A percentile compares a stretch with the other conserved stretches of the same genome.
Conservation (phyloP, 805 yeast species). For the Cyberlindnera mycetangii region DNA sequence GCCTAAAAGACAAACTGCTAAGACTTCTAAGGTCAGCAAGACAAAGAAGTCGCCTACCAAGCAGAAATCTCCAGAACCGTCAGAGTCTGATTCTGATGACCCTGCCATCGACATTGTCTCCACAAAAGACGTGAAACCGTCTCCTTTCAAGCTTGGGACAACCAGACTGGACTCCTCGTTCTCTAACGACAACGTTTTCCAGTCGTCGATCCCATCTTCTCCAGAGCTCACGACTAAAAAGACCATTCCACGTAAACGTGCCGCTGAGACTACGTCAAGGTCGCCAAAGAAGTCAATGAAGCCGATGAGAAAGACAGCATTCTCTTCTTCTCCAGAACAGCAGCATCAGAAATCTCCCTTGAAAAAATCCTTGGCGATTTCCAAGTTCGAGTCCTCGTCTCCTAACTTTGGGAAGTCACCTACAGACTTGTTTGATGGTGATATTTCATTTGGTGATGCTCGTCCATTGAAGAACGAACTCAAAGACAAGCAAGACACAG, state of each 20-base stretch:
- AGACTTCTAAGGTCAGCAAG: conserved; percentile 4
- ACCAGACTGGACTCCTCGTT: conserved; percentile 27
- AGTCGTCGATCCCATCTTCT: conserved; percentile 26
- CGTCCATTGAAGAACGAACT: background rate
- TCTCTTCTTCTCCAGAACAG: conserved; percentile 29
- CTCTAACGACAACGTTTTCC: conserved; percentile 36
- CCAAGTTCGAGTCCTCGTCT: conserved; percentile 26
- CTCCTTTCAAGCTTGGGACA: conserved; percentile 4
- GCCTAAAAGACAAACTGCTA: background rate
- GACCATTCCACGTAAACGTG: conserved; percentile 27
- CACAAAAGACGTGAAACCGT: background rate
- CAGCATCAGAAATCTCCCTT: conserved; percentile 21
- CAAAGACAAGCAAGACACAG: background rate
- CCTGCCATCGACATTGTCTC: background rate
- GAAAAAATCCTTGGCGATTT: conserved; percentile 22
- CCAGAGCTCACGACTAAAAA: conserved; percentile 19
- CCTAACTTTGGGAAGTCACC: conserved; percentile 7
- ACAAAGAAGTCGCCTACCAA: background rate
- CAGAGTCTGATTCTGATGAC: conserved; percentile 4
- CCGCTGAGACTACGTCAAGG: conserved; percentile 13
- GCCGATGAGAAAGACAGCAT: conserved; percentile 27
- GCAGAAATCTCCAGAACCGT: background rate
- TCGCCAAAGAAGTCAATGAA: conserved; percentile 15
- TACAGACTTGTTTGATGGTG: conserved; percentile 12
- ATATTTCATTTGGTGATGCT: background rate